Evolutionary conservation across 257 asterid genomes (phyloP).

Genomic region (Jaltomata sinuosa): DNA sequence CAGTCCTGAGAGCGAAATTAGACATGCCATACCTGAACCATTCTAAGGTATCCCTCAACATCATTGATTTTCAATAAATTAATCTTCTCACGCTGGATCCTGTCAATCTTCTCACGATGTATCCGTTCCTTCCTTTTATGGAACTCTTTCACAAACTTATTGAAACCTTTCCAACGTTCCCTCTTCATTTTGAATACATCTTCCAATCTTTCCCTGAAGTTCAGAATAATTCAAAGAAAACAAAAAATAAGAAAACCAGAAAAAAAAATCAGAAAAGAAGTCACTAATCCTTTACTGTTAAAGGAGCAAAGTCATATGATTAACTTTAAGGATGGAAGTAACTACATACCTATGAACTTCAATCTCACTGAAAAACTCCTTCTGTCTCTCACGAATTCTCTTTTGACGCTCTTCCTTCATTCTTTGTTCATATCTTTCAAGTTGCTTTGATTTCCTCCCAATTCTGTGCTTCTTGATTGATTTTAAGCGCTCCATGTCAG

Average conservation of each 20-base stretch:
- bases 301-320: slow-evolving; percentile 1
- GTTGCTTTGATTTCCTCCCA: slow-evolving; percentile 95
- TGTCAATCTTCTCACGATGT: slow-evolving; percentile 96
- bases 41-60: slow-evolving; percentile 98
- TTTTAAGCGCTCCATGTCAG: slow-evolving; percentile 78
- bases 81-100: slow-evolving; percentile 98
- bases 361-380: slow-evolving; percentile 88
- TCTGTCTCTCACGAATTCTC: slow-evolving; percentile 95
- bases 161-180: slow-evolving; percentile 94
- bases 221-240: slow-evolving; percentile 4
- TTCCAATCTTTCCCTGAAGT: slow-evolving; percentile 83
- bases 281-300: background rate
- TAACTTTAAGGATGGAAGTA: background rate
- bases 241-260: background rate
- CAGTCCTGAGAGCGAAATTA: background rate
- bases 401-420: slow-evolving; percentile 98
- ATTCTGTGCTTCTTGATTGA: slow-evolving; percentile 86
- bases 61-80: slow-evolving; percentile 92
- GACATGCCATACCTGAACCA: slow-evolving; percentile 73
- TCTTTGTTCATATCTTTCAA: slow-evolving; percentile 90
- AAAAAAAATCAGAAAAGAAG: background rate
- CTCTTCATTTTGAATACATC: slow-evolving; percentile 85
- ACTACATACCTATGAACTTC: slow-evolving; percentile 82
- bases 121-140: slow-evolving; percentile 95
- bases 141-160: slow-evolving; percentile 78